Base-by-base conservation (phyloP, 2,329 filamentous ascomycete species). In the Paraphaeosphaeria minitans region DNA sequence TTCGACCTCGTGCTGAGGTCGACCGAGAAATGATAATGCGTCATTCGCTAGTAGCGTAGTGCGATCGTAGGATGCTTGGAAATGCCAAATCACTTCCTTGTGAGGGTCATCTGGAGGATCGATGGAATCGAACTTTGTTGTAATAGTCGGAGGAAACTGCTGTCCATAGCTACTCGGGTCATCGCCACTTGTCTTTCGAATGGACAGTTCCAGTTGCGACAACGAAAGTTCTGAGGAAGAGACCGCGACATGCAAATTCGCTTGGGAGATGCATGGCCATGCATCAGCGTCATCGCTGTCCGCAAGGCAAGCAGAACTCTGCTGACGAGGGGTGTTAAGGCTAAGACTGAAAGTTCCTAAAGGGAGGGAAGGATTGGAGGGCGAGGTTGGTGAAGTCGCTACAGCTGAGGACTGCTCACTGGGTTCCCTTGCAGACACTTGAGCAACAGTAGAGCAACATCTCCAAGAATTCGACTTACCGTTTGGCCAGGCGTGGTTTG, bases 291-390 rank as follows among this genome's bases (percentile, higher is more conserved):
- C 68, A 43, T 71, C 69, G 8, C 50, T 65, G 22, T 48, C 63
- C 22, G 66, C 55, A 12, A 75, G 59, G 46, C 72, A 75, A 24
- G 62, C 62, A 13, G 67, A 72, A 42, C 61, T 70, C 24, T 73
- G 65, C 35, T 70, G 64, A 48, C 70, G 62, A 5, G 67, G 56
- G 16, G 62, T 42, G 19, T 59, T 57, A 2, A 73, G 58, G 4
- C 59, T 57, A 4, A 73, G 42, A 5, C 55, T 53, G 49, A 67
- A 74, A 14, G 66, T 65, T 0, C 70, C 70, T 21, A 62, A 58
- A 22, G 59, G 13, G 14, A 61, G 46, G 12, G 47, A 14, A 29
- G 54, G 55, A 16, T 50, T 43, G 19, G 48, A 55, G 14, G 56
- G 58, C 12, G 10, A 43, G 13, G 8, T n/a, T 10, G 29, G 4